Evolutionary conservation across 805 yeast genomes (phyloP).

Genomic region (Phaffomyces opuntiae): DNA sequence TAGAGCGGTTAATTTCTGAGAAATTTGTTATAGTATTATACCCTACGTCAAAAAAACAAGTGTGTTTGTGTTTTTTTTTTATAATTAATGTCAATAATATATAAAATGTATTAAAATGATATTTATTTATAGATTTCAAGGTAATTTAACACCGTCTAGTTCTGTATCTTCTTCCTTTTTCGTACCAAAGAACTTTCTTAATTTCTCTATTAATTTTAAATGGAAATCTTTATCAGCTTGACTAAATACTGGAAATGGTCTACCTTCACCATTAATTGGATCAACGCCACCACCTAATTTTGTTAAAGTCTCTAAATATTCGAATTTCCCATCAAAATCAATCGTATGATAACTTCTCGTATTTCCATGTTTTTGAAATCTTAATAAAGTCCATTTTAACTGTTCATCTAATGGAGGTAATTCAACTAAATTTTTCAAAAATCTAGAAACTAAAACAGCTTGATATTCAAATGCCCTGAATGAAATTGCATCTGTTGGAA

Average conservation of each 20-base stretch:
- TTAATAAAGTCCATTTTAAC: slow-evolving; percentile 23
- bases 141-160: not conserved
- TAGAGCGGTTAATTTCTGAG: slow-evolving; percentile 20
- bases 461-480: slow-evolving; percentile 37
- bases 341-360: slow-evolving; percentile 27
- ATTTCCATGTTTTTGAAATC: slow-evolving; percentile 24
- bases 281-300: slow-evolving; percentile 22
- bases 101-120: not conserved
- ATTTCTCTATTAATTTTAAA: slow-evolving; percentile 3
- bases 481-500: slow-evolving; percentile 32
- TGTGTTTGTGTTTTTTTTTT: too few relatives aligned
- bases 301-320: slow-evolving; percentile 19
- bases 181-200: slow-evolving; percentile 13
- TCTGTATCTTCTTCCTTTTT: slow-evolving; percentile 1
- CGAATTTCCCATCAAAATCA: slow-evolving; percentile 25
- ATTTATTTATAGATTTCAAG: not conserved
- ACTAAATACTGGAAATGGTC: slow-evolving; percentile 19
- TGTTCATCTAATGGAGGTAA: slow-evolving; percentile 27
- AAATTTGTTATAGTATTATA: too few relatives aligned
- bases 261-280: slow-evolving; percentile 14
- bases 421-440: slow-evolving; percentile 23
- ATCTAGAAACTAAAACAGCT: slow-evolving; percentile 29
- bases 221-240: slow-evolving; percentile 23
- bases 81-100: too few relatives aligned
- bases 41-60: not conserved